Evolutionary conservation across 768 basidiomycete species (phyloP), one percentile per base, ranked within the genome.

Genomic region (Lentinus brumalis): DNA sequence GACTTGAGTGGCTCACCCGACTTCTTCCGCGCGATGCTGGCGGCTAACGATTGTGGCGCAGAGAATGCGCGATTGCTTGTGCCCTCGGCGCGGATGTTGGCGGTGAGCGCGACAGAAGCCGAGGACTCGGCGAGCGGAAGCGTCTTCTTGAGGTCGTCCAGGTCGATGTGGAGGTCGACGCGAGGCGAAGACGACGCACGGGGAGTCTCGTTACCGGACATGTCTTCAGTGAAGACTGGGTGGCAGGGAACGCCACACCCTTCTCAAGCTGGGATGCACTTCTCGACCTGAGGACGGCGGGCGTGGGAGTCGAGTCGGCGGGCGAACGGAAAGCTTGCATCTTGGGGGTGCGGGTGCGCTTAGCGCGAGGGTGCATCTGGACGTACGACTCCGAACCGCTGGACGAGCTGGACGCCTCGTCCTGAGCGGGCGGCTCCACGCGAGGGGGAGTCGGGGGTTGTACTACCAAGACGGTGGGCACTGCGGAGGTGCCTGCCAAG

Each of bases 1-100:
- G 94, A 87, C 74, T 94, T 95, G 69, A 98, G 86, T 5, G 92
- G 86, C 75, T 97, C 92, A 40, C 96, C 96, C 14, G 92, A 93
- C 76, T 97, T 98, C 75, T 98, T 98, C 61, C 94, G 86, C 38
- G 93, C 78, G 54, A 90, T 35, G 77, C 53, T 79, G 76, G 77
- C 73, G 46, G 71, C 70, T 41, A 64, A 59, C 11, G 74, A 30
- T 5, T 70, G 60, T 3, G 67, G 59, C n/a, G 63, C 62, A 39
- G 63, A 64, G 18, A 56, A 46, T 8, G 55, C 45, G 18, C 62
- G 62, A 18, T 39, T 50, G 60, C 47, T 18, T 15, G 21, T 29
- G 9, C 46, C 46, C 21, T 49, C 46, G 10, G 46, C 10, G 21
- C 46, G 46, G 46, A 30, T 26, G 14, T 14, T 26, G 14, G 21